Base-by-base conservation (phyloP, 2,329 filamentous ascomycete genomes). In the Calonectria honghensis region DNA sequence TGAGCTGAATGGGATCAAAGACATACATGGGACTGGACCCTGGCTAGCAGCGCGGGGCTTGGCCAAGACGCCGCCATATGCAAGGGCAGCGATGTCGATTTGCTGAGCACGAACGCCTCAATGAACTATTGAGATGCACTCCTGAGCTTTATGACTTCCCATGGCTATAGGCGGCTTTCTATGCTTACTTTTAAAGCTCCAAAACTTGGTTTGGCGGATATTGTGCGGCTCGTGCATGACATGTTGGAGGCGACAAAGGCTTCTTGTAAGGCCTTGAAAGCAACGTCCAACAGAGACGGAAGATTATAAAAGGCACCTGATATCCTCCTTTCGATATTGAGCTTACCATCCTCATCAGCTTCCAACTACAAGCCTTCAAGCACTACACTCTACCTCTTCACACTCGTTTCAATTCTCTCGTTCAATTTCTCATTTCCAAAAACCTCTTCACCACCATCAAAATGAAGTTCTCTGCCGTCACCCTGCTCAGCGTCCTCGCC, bases 401-500 rank as follows among this genome's bases (percentile, higher is more conserved):
- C 52, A 32, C 29, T 32, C 52, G 31, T 9, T 31, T 57, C 31
- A 20, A 54, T 5, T 20, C 31, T n/a, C 20, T n/a, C 18, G 4
- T 7, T 35, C 32, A 35, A 32, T 9, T 10, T n/a, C 41, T 48
- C 41, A 24, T 7, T n/a, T 48, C 20, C 20, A 20, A 54, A 3
- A 31, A 32, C 1, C 51, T 13, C 29, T 32, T n/a, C 16, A 32
- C 18, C 51, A 32, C 29, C 29, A 32, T 54, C 29, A 54, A 54
- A 54, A 54, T 54, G 51, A 54, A 54, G 51, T 32, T 54, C 29
- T 54, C 51, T 32, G 51, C 51, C 18, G 16, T 54, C n/a, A 20
- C 51, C 29, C 14, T 54, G 6, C 37, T 79, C 59, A 73, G 66
- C 18, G 73, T 79, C 67, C 50, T 78, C 51, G 69, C 76, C 63